Evolutionary conservation across 2,329 filamentous ascomycete species (phyloP).

Genomic region (Fusarium haematococcum): DNA sequence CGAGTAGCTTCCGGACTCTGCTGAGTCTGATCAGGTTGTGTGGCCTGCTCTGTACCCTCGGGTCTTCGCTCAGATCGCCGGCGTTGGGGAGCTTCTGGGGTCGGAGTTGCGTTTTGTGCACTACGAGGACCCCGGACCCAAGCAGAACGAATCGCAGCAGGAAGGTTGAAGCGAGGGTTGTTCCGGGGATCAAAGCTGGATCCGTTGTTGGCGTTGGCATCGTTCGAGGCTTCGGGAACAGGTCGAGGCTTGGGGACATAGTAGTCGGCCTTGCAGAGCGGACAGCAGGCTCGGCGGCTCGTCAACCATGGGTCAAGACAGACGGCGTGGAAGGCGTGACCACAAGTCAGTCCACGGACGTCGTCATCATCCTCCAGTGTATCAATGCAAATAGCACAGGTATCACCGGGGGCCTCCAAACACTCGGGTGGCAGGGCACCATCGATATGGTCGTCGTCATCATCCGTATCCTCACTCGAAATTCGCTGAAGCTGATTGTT

Average conservation of each 20-base stretch:
- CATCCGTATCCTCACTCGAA: constrained; percentile 66
- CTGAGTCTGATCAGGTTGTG: constrained; percentile 21
- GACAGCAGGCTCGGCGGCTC: constrained; percentile 92
- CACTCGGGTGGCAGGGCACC: constrained; percentile 85
- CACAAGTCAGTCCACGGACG: constrained; percentile 91
- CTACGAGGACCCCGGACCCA: constrained; percentile 49
- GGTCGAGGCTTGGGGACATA: constrained; percentile 92
- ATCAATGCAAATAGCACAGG: constrained; percentile 97
- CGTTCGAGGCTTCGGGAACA: constrained; percentile 52
- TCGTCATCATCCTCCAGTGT: constrained; percentile 95
- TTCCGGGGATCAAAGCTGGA: constrained; percentile 50
- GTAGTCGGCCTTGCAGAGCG: constrained; percentile 97
- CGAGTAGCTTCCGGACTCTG: constrained; percentile 23
- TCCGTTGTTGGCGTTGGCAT: constrained; percentile 46
- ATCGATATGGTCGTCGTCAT: constrained; percentile 85
- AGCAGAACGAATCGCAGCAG: constrained; percentile 54
- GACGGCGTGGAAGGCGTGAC: constrained; percentile 97
- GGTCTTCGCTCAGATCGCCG: constrained; percentile 16
- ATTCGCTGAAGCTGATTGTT: constrained; percentile 53
- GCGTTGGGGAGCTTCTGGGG: constrained; percentile 13
- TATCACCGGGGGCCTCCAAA: constrained; percentile 85
- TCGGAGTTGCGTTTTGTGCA: background rate
- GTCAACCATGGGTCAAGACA: constrained; percentile 98
- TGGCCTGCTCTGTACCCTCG: constrained; percentile 24
- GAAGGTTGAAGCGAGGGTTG: constrained; percentile 62